Evolutionary conservation across 306 rosid genomes (phyloP), one percentile per base, ranked within the genome.

Genomic region (cucumber (Cucumis sativus)): DNA sequence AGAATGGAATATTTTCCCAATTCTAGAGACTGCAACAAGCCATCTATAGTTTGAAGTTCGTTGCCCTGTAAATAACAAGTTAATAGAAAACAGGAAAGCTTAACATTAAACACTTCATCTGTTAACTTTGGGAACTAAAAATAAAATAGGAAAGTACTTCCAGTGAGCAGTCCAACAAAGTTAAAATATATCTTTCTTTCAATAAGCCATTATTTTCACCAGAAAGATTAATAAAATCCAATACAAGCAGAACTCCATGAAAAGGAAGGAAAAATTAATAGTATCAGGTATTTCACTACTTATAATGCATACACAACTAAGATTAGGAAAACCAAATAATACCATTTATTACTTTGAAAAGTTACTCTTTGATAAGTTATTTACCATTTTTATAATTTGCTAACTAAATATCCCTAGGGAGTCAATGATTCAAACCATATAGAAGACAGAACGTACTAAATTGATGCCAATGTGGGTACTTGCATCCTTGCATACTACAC

Each of bases 1-100:
- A 87, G 81, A 77, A 95, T 84, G 71, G 81, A 89, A 86, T 92
- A 95, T 87, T 95, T 95, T 85, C 87, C 90, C 80, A 95, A 83
- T 74, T 97, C 99, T 66, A 95, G 81, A 7, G 86, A 79, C 60
- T 89, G 92, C 79, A 95, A 83, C 84, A 95, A 82, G 74, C 93
- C 87, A 83, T 95, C 97, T 56, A 95, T 90, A 78, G 90, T 90
- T 85, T 86, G 88, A 30, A 80, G 93, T 83, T 88, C 97, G 21
- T 84, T 90, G 57, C 80, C 93, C 99, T 92, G 79, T 81, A 72
- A 77, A 66, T 76, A 68, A 80, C 4, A 64, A 47, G 77, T 43
- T 13, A 74, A 75, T 77, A 82, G 67, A 58, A 78, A 52, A 70
- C 64, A 78, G 43, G 43, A 80, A 65, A 66, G 12, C 52, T 73